phyloP scores from a whole-genome alignment of 2,329 filamentous ascomycete species.

The Aureobasidium sp. region DNA sequence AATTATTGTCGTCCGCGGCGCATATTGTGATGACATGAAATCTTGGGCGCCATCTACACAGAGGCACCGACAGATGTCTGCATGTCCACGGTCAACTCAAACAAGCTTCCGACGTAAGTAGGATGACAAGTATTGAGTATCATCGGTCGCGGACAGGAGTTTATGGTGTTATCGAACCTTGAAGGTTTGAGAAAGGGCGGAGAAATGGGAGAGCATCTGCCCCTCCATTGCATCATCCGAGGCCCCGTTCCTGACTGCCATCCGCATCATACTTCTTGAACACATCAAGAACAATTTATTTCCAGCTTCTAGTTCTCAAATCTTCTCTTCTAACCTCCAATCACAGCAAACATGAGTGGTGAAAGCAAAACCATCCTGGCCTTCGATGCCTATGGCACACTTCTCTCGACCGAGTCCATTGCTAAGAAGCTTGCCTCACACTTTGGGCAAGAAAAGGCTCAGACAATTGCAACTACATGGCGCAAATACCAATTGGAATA shows the following conservation, averaged over 20 bases:
- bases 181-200: not conserved
- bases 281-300: not conserved
- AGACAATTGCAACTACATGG: constrained; percentile 52
- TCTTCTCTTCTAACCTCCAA: not conserved
- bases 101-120: not conserved
- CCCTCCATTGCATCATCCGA: constrained; percentile 8
- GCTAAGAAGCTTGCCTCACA: constrained; percentile 47
- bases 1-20: not conserved
- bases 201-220: not conserved
- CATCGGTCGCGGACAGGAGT: not conserved
- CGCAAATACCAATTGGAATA: constrained; percentile 67
- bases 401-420: constrained; percentile 64
- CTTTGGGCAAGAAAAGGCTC: constrained; percentile 50
- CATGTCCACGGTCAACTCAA: not conserved
- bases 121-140: not conserved
- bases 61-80: too few relatives aligned
- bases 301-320: not conserved
- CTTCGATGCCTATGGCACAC: constrained; percentile 68
- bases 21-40: not conserved
- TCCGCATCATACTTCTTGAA: not conserved
- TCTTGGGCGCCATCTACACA: not conserved
- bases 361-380: constrained; percentile 44
- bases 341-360: not conserved
- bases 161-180: too few relatives aligned
- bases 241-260: not conserved